Conservation (phyloP, 2,329 filamentous ascomycete species). For the Pseudogymnoascus pannorum region DNA sequence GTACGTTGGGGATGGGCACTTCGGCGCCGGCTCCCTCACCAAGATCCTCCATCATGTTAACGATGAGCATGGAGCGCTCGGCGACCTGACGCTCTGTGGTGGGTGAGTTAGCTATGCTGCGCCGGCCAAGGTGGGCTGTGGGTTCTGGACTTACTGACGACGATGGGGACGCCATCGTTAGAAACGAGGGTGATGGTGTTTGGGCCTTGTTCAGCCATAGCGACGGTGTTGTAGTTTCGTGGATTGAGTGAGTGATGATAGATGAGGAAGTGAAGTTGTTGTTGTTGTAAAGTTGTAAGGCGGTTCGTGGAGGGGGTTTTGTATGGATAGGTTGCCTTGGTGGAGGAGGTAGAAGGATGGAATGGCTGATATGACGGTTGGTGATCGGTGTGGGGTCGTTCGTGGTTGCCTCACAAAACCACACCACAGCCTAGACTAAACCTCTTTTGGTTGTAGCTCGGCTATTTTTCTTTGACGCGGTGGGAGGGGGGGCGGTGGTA, state of each 20-base stretch:
- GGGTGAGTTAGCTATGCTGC: constrained; percentile 8
- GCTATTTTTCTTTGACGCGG: not conserved
- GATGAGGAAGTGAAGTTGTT: not conserved
- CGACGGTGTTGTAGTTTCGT: not conserved
- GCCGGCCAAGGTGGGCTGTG: not conserved
- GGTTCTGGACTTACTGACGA: constrained; percentile 41
- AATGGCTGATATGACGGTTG: not conserved
- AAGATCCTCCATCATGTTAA: constrained; percentile 96
- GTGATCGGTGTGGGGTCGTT: not conserved
- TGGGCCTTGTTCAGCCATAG: constrained; percentile 10
- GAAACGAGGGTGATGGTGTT: constrained; percentile 38
- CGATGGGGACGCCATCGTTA: constrained; percentile 42
- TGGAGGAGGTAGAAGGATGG: not conserved
- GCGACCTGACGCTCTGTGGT: constrained; percentile 68
- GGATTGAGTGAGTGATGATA: not conserved
- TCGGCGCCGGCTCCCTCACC: constrained; percentile 50
- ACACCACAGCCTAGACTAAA: not conserved
- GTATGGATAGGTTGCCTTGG: not conserved
- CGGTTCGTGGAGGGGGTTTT: not conserved
- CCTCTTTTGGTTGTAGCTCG: not conserved
- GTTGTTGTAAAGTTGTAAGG: not conserved
- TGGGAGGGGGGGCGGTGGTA: not conserved
- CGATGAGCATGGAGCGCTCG: constrained; percentile 89
- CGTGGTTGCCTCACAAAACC: not conserved
- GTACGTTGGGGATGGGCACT: constrained; percentile 77